These are phyloP conservation scores for Amylostereum chailletii DNA, from an alignment of 1,284 basidiomycete species.

Conservation along the genomic window DNA sequence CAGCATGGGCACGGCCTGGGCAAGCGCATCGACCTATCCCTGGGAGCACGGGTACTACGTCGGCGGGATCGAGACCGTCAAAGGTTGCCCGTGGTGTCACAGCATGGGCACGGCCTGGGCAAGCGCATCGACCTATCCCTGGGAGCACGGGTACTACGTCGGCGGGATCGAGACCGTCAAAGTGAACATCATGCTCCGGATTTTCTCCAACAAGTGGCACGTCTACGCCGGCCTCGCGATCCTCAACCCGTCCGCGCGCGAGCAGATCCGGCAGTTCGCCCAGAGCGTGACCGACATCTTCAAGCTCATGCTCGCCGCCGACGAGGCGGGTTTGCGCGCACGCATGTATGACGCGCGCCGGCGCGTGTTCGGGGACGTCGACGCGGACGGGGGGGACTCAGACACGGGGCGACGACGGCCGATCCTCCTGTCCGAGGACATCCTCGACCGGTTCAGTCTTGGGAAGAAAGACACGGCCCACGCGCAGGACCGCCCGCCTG, in stretches of 20 bases:
- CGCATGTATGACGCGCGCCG: conserved; percentile 75
- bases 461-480: conserved; percentile 34
- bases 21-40: conserved; percentile 71
- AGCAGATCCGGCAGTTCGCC: conserved; percentile 89
- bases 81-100: conserved; percentile 35
- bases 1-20: conserved; percentile 98
- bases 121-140: conserved; percentile 75
- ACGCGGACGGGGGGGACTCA: conserved; percentile 12
- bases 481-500: conserved; percentile 21
- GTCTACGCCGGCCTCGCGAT: conserved; percentile 98
- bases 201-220: conserved; percentile 98
- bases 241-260: conserved; percentile 86
- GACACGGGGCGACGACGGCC: conserved; percentile 25
- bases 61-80: conserved; percentile 97
- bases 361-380: conserved; percentile 63
- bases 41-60: conserved; percentile 96
- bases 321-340: conserved; percentile 54
- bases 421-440: conserved; percentile 80
- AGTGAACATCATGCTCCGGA: conserved; percentile 94
- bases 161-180: conserved; percentile 99
- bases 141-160: conserved; percentile 92
- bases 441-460: conserved; percentile 86
- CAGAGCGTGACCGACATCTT: conserved; percentile 83
- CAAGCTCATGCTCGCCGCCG: conserved; percentile 90
- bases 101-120: conserved; percentile 99